Percentiles rank a stretch among this genome's conserved stretches.
Conservation (phyloP, 306 rosid genomes). For the Senna siamea region DNA sequence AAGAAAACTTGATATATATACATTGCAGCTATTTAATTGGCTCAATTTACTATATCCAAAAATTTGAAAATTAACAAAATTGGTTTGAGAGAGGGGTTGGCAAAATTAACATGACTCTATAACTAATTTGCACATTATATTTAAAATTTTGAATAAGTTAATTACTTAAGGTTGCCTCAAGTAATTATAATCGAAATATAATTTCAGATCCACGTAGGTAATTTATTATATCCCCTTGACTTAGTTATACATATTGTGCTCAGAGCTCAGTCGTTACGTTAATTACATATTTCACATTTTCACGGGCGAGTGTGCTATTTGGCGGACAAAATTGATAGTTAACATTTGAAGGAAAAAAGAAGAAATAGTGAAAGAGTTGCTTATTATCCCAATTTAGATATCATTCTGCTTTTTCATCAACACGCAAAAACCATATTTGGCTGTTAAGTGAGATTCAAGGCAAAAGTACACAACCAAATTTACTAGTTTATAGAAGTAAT, state of each 20-base stretch:
- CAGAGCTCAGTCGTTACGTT: too few species aligned
- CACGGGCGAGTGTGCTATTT: neutral
- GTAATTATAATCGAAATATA: too few species aligned
- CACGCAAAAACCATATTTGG: neutral
- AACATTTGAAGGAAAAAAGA: neutral
- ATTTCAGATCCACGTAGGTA: neutral
- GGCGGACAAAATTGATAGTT: neutral
- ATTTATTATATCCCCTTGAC: too few species aligned
- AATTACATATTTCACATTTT: neutral
- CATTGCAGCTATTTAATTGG: too few species aligned
- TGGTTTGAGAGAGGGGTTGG: neutral
- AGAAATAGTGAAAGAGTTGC: neutral
- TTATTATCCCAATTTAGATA: neutral
- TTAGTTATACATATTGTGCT: too few species aligned
- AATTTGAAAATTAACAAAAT: too few species aligned
- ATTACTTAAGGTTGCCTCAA: neutral
- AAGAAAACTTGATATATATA: too few species aligned
- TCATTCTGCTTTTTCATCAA: neutral
- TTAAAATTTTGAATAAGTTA: too few species aligned
- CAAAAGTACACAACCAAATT: neutral
- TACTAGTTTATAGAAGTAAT: neutral
- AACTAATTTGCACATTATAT: too few species aligned
- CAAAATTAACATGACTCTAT: too few species aligned
- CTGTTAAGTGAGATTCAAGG: neutral
- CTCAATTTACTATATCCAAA: too few species aligned